Evolutionary conservation across 768 basidiomycete genomes (phyloP).

Genomic region (Termitomyces titanicus): DNA sequence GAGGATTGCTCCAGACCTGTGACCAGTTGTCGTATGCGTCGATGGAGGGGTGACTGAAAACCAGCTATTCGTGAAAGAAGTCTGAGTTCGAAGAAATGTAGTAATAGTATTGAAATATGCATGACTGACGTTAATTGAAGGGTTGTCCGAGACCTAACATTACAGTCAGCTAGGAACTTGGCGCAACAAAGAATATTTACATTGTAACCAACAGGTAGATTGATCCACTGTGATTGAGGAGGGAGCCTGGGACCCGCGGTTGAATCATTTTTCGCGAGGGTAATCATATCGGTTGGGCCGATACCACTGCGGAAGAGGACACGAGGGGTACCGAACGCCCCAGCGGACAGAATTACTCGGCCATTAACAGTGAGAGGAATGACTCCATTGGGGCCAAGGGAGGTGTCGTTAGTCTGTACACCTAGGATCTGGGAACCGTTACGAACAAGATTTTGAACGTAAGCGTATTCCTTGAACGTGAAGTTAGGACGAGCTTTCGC

Average conservation of each 20-base stretch:
- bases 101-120: neutral
- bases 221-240: slow-evolving; percentile 45
- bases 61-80: slow-evolving; percentile 32
- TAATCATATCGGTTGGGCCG: slow-evolving; percentile 56
- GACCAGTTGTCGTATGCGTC: slow-evolving; percentile 70
- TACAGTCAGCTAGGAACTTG: neutral
- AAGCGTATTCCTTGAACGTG: slow-evolving; percentile 43
- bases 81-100: neutral
- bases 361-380: slow-evolving; percentile 50
- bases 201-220: slow-evolving; percentile 56
- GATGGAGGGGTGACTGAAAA: slow-evolving; percentile 61
- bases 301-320: slow-evolving; percentile 61
- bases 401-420: slow-evolving; percentile 58
- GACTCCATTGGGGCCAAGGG: slow-evolving; percentile 52
- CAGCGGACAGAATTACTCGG: slow-evolving; percentile 59
- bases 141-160: slow-evolving; percentile 51
- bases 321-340: slow-evolving; percentile 52
- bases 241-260: slow-evolving; percentile 45
- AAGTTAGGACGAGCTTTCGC: slow-evolving; percentile 51
- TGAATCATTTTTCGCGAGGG: slow-evolving; percentile 43
- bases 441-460: slow-evolving; percentile 51
- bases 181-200: slow-evolving; percentile 20
- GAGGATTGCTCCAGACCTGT: slow-evolving; percentile 49
- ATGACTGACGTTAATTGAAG: slow-evolving; percentile 52
- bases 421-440: slow-evolving; percentile 54